Evolutionary conservation across 495 filamentous ascomycete genomes (phyloP), one percentile per base, ranked within the genome.

Genomic region (Trichoderma virens): DNA sequence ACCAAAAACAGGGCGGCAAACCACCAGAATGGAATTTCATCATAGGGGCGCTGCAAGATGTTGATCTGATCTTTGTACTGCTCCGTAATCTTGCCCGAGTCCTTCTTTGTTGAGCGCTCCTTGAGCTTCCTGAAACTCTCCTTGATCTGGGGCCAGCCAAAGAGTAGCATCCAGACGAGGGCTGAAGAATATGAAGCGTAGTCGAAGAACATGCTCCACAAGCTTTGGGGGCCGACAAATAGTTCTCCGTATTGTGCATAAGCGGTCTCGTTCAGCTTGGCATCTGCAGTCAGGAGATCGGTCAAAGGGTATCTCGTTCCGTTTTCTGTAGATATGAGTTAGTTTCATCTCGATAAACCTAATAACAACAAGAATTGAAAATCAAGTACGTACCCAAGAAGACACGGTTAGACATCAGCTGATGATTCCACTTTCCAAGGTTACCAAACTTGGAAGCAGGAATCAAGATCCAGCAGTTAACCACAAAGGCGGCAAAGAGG

Each of bases 181-280:
- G 81, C 82, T 13, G 81, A 81, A n/a, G 80, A 75, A 54, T 84
- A 79, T 16, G 80, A 82, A 31, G 80, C 78, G 63, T 83, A 84
- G 69, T 84, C 81, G 67, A 84, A 85, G 73, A 85, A 84, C 30
- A 82, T 83, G 3, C 71, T 69, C 82, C 82, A 85, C 13, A 83
- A 72, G 47, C 79, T 74, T 56, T 84, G 83, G 5, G 80, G 65
- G 11, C 82, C 79, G 69, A 84, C 80, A 62, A 83, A 82, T 61
- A 81, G 76, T 9, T 75, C 78, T 0, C 82, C 82, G 23, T 78
- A 70, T 34, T 83, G 73, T 43, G 78, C 72, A 59, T 81, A 85
- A 0, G 78, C 80, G 3, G 82, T 85, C 63, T 82, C 71, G 64
- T 86, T 84, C 59, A 85, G 76, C 18, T 73, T 74, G 30, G 77